Percentiles rank a stretch among this genome's conserved stretches.
phyloP scores from a whole-genome alignment of 306 rosid genomes.

The Rubus idaeus region DNA sequence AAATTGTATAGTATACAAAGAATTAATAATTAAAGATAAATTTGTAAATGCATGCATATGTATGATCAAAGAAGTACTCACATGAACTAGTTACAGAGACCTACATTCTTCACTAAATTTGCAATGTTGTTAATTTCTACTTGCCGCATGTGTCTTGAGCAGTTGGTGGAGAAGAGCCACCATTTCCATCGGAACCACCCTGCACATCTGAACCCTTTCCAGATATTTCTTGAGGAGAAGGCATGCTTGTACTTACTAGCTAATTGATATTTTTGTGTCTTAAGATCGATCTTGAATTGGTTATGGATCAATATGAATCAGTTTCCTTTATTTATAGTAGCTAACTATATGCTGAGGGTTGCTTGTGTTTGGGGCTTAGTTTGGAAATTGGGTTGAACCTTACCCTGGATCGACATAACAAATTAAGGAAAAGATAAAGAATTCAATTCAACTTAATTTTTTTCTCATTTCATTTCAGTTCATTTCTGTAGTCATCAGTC shows the following conservation, averaged over 20 bases:
- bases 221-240: background rate
- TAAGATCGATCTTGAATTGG: background rate
- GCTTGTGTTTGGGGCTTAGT: no score
- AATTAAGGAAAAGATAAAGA: no score
- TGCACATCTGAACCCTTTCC: background rate
- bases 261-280: no score
- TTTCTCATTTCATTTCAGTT: no score
- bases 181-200: background rate
- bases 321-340: no score
- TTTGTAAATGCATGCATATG: background rate
- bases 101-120: background rate
- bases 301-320: background rate
- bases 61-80: background rate
- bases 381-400: no score
- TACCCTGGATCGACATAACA: no score
- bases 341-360: no score
- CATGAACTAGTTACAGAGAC: background rate
- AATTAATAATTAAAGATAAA: background rate
- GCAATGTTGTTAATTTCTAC: background rate
- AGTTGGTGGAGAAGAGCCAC: background rate
- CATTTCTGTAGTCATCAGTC: no score
- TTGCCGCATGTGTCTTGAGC: background rate
- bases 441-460: no score
- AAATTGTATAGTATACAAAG: background rate
- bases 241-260: background rate